Evolutionary conservation across 2,329 filamentous ascomycete species (phyloP).

Genomic region (Albophoma yamanashiensis): DNA sequence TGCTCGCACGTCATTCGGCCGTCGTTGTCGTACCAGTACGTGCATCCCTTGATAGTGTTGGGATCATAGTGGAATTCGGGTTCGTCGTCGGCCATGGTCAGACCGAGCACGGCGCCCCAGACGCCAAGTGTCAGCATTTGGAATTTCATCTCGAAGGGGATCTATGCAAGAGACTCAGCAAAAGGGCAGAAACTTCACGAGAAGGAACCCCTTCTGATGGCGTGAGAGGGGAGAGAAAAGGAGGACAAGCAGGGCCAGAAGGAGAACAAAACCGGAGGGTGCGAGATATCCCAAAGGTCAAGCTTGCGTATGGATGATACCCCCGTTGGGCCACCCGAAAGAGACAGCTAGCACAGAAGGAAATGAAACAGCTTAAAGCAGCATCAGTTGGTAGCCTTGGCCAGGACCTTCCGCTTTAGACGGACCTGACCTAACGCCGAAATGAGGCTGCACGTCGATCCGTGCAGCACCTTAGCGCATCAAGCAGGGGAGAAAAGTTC

Average conservation of each 20-base stretch:
- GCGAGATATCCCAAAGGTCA: not conserved
- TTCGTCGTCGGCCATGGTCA: not conserved
- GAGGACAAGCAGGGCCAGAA: not conserved
- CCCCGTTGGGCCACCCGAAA: not conserved
- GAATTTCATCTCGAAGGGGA: not conserved
- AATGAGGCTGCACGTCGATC: not conserved
- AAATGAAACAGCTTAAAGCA: not conserved
- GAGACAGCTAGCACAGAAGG: not conserved
- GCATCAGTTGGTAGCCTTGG: not conserved
- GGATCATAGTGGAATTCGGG: not conserved
- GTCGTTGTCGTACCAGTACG: not conserved
- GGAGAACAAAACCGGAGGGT: not conserved
- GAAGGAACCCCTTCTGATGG: not conserved
- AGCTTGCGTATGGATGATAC: not conserved
- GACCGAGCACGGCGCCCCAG: not conserved
- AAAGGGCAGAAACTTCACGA: not conserved
- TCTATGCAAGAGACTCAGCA: not conserved
- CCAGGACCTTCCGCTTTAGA: not conserved
- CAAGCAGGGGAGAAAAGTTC: not conserved
- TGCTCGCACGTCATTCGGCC: not conserved
- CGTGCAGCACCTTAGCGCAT: not conserved
- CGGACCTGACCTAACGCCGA: not conserved
- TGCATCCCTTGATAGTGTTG: not conserved
- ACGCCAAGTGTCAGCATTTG: not conserved
- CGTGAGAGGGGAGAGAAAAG: not conserved